Evolutionary conservation across 768 basidiomycete species (phyloP).

Genomic region (Lactifluus piperatus): DNA sequence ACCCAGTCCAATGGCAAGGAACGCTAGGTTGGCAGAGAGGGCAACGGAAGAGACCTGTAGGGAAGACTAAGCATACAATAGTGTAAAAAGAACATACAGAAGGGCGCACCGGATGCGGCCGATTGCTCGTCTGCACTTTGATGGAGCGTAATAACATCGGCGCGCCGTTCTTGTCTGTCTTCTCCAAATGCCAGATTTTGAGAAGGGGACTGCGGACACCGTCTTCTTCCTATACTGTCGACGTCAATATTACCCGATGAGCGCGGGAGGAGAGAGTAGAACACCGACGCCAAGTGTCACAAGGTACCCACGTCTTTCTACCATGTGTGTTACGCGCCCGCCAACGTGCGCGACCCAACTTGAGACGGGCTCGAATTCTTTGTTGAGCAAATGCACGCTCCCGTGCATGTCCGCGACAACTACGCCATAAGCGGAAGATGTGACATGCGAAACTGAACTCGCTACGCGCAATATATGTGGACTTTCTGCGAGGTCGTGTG

Average conservation of each 20-base stretch:
- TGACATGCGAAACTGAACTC: slow-evolving; percentile 64
- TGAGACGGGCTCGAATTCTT: slow-evolving; percentile 57
- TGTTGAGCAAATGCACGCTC: slow-evolving; percentile 65
- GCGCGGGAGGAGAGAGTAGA: neutral
- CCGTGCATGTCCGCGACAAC: slow-evolving; percentile 84
- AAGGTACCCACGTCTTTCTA: slow-evolving; percentile 69
- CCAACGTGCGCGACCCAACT: slow-evolving; percentile 77
- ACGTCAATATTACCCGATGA: slow-evolving; percentile 3
- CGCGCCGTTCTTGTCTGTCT: slow-evolving; percentile 51
- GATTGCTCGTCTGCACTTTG: slow-evolving; percentile 65
- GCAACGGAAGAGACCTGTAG: slow-evolving; percentile 56
- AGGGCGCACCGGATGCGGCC: slow-evolving; percentile 62
- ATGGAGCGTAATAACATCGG: slow-evolving; percentile 65
- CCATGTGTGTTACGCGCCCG: slow-evolving; percentile 82
- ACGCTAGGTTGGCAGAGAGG: slow-evolving; percentile 64
- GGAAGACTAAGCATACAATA: neutral
- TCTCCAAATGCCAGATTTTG: slow-evolving; percentile 85
- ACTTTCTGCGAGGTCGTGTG: slow-evolving; percentile 61
- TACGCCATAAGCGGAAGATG: slow-evolving; percentile 54
- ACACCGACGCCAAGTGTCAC: slow-evolving; percentile 80
- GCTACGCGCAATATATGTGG: slow-evolving; percentile 73
- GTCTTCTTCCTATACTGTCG: slow-evolving; percentile 59
- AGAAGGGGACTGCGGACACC: slow-evolving; percentile 54
- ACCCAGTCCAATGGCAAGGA: slow-evolving; percentile 88
- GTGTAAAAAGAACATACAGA: neutral